Base-by-base conservation (phyloP, 129 eudicot species). In the Lactuca sativa region DNA sequence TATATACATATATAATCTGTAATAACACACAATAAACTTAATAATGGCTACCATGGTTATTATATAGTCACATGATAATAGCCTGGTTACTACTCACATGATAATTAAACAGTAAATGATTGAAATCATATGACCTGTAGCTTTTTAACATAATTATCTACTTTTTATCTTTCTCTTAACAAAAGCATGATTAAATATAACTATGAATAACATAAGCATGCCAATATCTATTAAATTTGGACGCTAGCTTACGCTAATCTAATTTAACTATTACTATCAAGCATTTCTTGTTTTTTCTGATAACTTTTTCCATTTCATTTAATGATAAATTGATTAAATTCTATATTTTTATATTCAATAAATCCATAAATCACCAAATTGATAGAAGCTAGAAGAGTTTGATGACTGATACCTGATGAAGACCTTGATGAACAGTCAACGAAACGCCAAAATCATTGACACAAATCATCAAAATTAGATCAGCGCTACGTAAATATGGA, bases 381-480 rank as follows among this genome's bases (percentile, higher is more conserved):
- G 0, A 41, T 41, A 10, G 11, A 44, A 11, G n/a, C n/a, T 44
- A 44, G 52, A 44, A n/a, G n/a, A 44, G 52, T 14, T 32, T 25
- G 33, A 37, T 9, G 25, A 33, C 6, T 14, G 9, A 6, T 75
- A 81, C 86, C 86, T 82, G 86, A 40, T 82, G 86, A 49, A 82
- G 52, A 36, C 86, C 86, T 44, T 77, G 74, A 14, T 77, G 77
- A 6, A 59, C 30, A 3, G 80, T 67, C 11, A 77, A 33, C 15
- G 75, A 68, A 68, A 82, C 80, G 10, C 86, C 80, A 60, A 73
- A 21, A 62, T 82, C 86, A 0, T 78, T 74, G 36, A 69, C 55
- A 30, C 86, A 82, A 4, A 60, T 41, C 80, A 66, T 70, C 11
- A 72, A n/a, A 5, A 77, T 73, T 32, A 32, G 48, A 69, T 82